A percentile compares a stretch with the other conserved stretches of the same genome.
Conservation (phyloP, 345 rosid species). For the Gossypioides kirkii region DNA sequence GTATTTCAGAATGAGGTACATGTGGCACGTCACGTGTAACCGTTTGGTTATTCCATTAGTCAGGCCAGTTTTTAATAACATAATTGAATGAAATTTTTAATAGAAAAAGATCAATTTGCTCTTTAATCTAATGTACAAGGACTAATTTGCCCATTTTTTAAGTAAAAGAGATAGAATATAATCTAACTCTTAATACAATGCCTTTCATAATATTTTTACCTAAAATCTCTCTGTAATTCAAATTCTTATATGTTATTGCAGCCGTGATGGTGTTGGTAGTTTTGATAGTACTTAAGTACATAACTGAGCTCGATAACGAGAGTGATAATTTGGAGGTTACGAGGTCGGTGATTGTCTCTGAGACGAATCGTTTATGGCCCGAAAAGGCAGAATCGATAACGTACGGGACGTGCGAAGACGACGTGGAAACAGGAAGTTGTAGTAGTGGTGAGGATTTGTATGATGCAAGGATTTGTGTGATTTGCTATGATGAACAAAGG, state of each 20-base stretch:
- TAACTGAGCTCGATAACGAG: neutral
- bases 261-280: constrained; percentile 5
- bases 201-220: no score
- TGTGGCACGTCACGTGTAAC: no score
- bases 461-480: constrained; percentile 45
- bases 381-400: constrained; percentile 16
- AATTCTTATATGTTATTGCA: neutral
- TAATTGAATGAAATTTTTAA: no score
- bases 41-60: no score
- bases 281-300: constrained; percentile 4
- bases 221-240: neutral
- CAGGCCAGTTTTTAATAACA: no score
- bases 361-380: neutral
- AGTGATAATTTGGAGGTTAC: neutral
- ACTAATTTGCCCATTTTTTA: no score
- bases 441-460: constrained; percentile 40
- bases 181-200: no score
- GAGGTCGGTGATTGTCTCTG: neutral
- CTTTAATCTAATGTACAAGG: no score
- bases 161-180: rapidly evolving
- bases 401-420: constrained; percentile 34
- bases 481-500: constrained; percentile 53
- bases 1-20: no score
- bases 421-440: constrained; percentile 32
- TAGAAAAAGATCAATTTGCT: no score